These are phyloP conservation scores for Orbilia blumenaviensis DNA, from an alignment of 2,329 filamentous ascomycete genomes.

Conservation along the genomic window DNA sequence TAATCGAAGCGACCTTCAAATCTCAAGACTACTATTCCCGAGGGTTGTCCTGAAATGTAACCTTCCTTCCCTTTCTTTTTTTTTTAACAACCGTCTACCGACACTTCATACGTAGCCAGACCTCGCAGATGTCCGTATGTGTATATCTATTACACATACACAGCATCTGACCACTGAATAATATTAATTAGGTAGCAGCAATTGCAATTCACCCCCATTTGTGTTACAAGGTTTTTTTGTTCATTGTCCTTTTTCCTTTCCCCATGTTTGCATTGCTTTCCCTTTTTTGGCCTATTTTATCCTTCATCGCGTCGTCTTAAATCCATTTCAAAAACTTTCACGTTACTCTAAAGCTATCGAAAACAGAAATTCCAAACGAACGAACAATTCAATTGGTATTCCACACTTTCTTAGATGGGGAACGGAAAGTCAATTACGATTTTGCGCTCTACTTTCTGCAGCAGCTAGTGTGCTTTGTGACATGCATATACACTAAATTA, in stretches of 20 bases:
- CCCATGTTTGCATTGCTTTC: no score
- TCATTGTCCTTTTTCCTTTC: not conserved
- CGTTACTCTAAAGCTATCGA: conserved; percentile 26
- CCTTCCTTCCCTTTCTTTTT: not conserved
- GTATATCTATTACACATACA: conserved; percentile 14
- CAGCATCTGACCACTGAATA: not conserved
- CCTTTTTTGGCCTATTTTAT: not conserved
- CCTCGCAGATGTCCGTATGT: not conserved
- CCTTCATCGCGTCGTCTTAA: not conserved
- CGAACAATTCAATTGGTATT: not conserved
- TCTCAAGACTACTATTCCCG: conserved; percentile 26
- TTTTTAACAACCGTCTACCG: not conserved
- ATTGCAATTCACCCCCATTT: conserved; percentile 8
- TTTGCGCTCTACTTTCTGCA: not conserved
- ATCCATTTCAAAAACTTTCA: not conserved
- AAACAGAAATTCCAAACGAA: conserved; percentile 35
- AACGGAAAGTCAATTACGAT: conserved; percentile 14
- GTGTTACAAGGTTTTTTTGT: not conserved
- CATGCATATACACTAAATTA: conserved; percentile 19
- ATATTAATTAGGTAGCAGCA: conserved; percentile 8
- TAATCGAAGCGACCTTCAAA: conserved; percentile 29
- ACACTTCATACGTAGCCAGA: not conserved
- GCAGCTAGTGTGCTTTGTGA: conserved; percentile 6
- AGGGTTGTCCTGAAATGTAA: not conserved
- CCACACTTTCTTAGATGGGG: not conserved